phyloP scores from a whole-genome alignment of 768 basidiomycete species.

The Psilocybe cubensis region DNA sequence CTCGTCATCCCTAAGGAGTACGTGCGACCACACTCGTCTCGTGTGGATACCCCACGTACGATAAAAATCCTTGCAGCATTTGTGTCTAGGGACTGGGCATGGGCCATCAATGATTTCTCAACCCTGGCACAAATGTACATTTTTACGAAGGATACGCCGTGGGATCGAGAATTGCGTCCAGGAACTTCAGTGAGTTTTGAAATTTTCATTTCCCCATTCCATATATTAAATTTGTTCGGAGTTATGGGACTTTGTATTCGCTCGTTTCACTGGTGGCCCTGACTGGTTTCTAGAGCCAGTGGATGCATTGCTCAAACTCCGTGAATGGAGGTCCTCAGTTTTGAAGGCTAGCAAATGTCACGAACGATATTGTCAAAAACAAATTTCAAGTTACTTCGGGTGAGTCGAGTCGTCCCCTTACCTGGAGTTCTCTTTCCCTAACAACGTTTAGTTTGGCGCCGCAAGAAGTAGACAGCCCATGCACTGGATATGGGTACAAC shows the following conservation, averaged over 20 bases:
- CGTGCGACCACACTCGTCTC: neutral
- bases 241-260: constrained; percentile 9
- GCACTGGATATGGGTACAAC: neutral
- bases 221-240: neutral
- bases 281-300: constrained; percentile 15
- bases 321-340: constrained; percentile 4
- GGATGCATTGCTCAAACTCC: neutral
- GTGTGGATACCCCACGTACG: neutral
- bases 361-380: too few species aligned
- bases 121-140: neutral
- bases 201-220: neutral
- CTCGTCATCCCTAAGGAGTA: neutral
- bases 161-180: neutral
- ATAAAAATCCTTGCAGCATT: constrained; percentile 21
- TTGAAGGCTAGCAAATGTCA: neutral
- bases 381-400: too few species aligned
- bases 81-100: constrained; percentile 10
- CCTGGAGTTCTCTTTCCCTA: too few species aligned
- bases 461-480: too few species aligned
- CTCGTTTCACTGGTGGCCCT: constrained; percentile 15
- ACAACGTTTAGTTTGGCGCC: too few species aligned
- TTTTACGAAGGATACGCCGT: neutral
- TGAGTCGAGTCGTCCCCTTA: too few species aligned
- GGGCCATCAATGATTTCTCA: constrained; percentile 12
- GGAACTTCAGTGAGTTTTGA: neutral